These are phyloP conservation scores for Cercospora sojina DNA, from an alignment of 2,329 filamentous ascomycete species.

Conservation along the genomic window DNA sequence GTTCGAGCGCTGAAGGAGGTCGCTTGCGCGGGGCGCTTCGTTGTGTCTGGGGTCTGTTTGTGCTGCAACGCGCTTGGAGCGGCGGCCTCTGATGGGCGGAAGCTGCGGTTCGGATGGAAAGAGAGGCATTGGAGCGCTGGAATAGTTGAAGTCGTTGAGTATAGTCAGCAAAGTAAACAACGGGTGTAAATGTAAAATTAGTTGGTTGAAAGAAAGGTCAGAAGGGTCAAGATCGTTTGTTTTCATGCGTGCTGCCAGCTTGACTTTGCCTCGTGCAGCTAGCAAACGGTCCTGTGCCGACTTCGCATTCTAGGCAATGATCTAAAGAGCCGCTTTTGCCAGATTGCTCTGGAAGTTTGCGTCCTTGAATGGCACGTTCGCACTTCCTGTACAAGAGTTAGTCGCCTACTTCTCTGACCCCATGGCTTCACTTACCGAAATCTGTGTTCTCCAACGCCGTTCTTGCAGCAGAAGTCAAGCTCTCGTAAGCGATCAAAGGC, in stretches of 20 bases:
- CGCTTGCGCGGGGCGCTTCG: neutral
- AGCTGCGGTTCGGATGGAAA: neutral
- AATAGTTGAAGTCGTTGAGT: neutral
- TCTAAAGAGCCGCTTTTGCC: conserved; percentile 24
- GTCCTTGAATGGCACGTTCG: conserved; percentile 52
- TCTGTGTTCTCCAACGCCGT: conserved; percentile 48
- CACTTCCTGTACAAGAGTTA: conserved; percentile 26
- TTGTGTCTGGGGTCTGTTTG: neutral
- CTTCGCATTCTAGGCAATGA: neutral
- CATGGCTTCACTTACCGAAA: conserved; percentile 39
- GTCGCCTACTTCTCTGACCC: neutral
- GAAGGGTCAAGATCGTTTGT: neutral
- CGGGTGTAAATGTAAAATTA: neutral
- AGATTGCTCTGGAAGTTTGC: conserved; percentile 50
- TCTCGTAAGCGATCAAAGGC: conserved; percentile 53
- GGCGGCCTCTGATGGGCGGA: neutral
- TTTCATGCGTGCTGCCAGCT: neutral
- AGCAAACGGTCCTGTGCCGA: neutral
- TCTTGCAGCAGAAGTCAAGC: conserved; percentile 46
- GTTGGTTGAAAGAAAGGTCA: neutral
- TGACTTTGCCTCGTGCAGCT: conserved; percentile 1
- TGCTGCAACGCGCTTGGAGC: neutral
- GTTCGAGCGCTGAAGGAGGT: neutral
- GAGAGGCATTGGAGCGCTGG: neutral
- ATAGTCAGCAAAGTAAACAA: neutral